Evolutionary conservation across 805 yeast species (phyloP).

Genomic region (Tetrapisispora phaffii): DNA sequence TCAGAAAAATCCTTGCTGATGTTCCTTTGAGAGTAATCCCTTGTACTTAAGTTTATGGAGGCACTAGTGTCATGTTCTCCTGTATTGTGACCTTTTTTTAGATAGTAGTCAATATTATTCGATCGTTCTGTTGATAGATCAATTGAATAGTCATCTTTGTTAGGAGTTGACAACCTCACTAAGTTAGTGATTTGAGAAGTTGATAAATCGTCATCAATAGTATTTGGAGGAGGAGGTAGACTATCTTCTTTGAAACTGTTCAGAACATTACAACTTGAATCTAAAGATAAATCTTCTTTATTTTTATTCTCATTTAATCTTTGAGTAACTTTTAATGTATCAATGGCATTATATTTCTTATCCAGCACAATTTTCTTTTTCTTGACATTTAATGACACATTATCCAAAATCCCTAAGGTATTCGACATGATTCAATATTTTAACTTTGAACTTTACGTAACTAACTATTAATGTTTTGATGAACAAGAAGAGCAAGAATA

Average conservation of each 20-base stretch:
- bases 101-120: background rate
- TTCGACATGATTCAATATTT: background rate
- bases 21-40: background rate
- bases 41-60: background rate
- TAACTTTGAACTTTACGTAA: background rate
- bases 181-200: constrained; percentile 6
- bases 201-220: background rate
- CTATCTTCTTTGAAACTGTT: background rate
- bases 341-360: background rate
- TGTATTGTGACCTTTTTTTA: background rate
- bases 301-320: background rate
- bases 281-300: background rate
- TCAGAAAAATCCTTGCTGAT: background rate
- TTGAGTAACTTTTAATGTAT: background rate
- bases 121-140: background rate
- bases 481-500: no score
- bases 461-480: no score
- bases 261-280: background rate
- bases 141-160: background rate
- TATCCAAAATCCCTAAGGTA: constrained; percentile 7
- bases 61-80: background rate
- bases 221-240: background rate
- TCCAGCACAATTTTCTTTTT: background rate
- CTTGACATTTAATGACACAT: constrained; percentile 11
- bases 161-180: constrained; percentile 4